These are phyloP conservation scores for Pterocarpus macrocarpus DNA, from an alignment of 306 rosid species.

Conservation along the genomic window DNA sequence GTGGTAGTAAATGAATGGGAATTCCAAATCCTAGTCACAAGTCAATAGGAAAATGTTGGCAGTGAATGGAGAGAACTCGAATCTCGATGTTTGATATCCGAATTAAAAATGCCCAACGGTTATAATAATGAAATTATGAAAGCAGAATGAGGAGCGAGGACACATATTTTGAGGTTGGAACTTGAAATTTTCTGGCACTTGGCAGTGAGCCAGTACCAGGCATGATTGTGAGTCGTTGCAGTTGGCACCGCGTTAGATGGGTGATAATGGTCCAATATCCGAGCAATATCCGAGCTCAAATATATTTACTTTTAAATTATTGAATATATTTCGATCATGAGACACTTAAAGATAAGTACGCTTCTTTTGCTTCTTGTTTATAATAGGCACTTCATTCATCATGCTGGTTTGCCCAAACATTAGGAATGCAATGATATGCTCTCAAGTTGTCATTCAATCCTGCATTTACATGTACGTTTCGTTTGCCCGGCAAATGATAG, in stretches of 20 bases:
- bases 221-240: neutral
- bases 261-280: neutral
- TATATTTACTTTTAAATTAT: no score
- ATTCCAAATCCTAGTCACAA: neutral
- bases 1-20: neutral
- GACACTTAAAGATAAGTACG: no score
- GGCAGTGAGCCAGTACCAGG: neutral
- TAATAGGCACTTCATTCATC: neutral
- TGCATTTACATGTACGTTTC: no score
- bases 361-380: neutral
- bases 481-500: no score
- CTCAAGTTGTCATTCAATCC: no score
- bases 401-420: neutral
- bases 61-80: neutral
- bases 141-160: neutral
- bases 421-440: no score
- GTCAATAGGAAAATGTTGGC: neutral
- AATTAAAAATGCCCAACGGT: constrained; percentile 5
- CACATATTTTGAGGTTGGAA: constrained; percentile 6
- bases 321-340: no score
- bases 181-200: neutral
- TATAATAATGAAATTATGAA: neutral
- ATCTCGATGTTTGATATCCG: neutral
- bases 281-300: neutral
- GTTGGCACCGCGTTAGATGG: neutral